Evolutionary conservation across 2,329 filamentous ascomycete genomes (phyloP).

Genomic region (Elsinoe fawcettii): DNA sequence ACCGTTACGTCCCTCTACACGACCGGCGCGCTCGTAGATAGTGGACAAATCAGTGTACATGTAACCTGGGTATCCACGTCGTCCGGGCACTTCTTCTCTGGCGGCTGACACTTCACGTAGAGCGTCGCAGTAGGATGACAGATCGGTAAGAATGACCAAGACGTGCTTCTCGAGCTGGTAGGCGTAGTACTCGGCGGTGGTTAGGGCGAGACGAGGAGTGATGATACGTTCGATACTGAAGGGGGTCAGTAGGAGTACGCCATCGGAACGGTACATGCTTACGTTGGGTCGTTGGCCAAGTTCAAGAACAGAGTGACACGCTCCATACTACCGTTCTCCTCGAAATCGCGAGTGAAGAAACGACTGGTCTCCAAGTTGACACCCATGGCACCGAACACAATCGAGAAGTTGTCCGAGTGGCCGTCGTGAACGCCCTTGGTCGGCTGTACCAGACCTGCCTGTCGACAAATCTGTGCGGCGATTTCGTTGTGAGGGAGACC

Average conservation of each 20-base stretch:
- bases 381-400: slow-evolving; percentile 99
- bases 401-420: slow-evolving; percentile 99
- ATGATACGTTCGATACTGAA: slow-evolving; percentile 96
- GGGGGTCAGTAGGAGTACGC: slow-evolving; percentile 21
- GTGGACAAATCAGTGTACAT: slow-evolving; percentile 99
- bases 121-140: slow-evolving; percentile 97
- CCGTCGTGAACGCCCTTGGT: slow-evolving; percentile 95
- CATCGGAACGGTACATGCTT: slow-evolving; percentile 31
- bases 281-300: slow-evolving; percentile 98
- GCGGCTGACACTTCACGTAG: slow-evolving; percentile 97
- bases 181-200: slow-evolving; percentile 98
- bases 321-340: slow-evolving; percentile 98
- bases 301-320: slow-evolving; percentile 96
- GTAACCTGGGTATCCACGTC: slow-evolving; percentile 99
- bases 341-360: slow-evolving; percentile 98
- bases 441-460: slow-evolving; percentile 80
- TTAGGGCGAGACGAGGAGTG: slow-evolving; percentile 93
- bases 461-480: slow-evolving; percentile 95
- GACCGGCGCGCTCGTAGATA: slow-evolving; percentile 97
- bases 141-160: slow-evolving; percentile 93
- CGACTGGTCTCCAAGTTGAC: slow-evolving; percentile 98
- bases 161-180: slow-evolving; percentile 99
- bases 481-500: slow-evolving; percentile 99
- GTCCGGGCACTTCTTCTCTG: slow-evolving; percentile 96
- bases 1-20: slow-evolving; percentile 92